Base-by-base conservation (phyloP, 2,329 filamentous ascomycete genomes). In the Beauveria medogensis region DNA sequence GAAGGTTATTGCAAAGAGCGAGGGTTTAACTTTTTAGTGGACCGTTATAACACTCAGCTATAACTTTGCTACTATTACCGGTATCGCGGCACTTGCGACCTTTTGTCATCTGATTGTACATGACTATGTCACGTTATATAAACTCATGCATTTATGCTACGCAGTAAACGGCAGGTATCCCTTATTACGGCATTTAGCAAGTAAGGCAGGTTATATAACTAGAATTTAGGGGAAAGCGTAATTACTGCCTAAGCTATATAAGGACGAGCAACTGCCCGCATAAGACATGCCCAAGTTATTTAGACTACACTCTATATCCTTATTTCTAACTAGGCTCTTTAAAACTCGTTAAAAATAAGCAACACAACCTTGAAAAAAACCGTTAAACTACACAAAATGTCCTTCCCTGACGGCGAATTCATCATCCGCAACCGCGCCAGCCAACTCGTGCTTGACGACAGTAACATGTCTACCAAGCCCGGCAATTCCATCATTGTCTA, bases 331-430 rank as follows among this genome's bases (percentile, higher is more conserved):
- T 12, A 28, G 18, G 1, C n/a, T 9, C n/a, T 28, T 28, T 28
- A 28, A 7, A 28, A 28, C 26, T 8, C 7, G 6, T 28, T 7
- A 28, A 28, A 28, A 28, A 28, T 28, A 28, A 28, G 26, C 26
- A 28, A 28, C n/a, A 44, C 4, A 8, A 22, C 43, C 20, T 28
- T 7, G 3, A 8, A 10, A n/a, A 22, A 22, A n/a, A 6, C 22
- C 5, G 26, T 28, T n/a, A 3, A 18, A 44, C 7, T n/a, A 44
- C n/a, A 18, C 18, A 44, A 20, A 9, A 54, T 54, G 51, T 5
- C 51, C 14, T 57, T 57, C 43, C 55, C 55, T 20, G 55, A 50
- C 14, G 55, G 55, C 16, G 55, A 57, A 22, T 57, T 57, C 44
- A 7, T n/a, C 44, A 24, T 57, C 44, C 30, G 30, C 28, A 57